Percentiles rank a stretch among this genome's conserved stretches.
Evolutionary conservation across 768 basidiomycete genomes (phyloP).

Genomic region (Collybiopsis confluens): DNA sequence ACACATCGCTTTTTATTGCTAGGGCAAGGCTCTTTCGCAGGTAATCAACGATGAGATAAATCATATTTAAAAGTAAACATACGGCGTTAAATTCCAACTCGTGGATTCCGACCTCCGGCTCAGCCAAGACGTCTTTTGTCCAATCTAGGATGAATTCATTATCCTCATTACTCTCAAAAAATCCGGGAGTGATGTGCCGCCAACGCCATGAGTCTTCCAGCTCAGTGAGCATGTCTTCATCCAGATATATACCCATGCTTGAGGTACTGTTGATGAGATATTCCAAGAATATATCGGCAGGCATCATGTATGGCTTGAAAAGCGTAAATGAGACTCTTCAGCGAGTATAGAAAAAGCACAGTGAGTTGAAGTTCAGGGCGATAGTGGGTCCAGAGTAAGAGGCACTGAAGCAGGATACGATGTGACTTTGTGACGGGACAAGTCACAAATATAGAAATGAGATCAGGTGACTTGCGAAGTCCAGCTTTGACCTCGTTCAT

Average conservation of each 20-base stretch:
- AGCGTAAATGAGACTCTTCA: no score
- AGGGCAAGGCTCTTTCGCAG: neutral
- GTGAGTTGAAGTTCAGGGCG: no score
- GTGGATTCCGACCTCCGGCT: neutral
- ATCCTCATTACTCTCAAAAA: neutral
- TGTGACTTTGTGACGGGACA: no score
- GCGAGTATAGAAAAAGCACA: no score
- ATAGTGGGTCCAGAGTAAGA: no score
- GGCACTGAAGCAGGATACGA: neutral
- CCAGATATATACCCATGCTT: constrained; percentile 3
- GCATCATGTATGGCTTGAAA: neutral
- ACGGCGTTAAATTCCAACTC: neutral
- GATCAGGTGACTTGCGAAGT: neutral
- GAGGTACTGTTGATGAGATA: constrained; percentile 4
- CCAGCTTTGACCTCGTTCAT: neutral
- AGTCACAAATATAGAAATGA: neutral
- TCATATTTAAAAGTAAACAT: neutral
- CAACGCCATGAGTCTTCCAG: constrained; percentile 3
- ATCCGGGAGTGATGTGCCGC: neutral
- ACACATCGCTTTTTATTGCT: neutral
- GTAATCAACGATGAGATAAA: no score
- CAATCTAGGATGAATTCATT: neutral
- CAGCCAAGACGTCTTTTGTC: neutral
- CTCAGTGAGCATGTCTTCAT: neutral
- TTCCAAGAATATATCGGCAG: constrained; percentile 4